phyloP scores from a whole-genome alignment of 2,329 filamentous ascomycete species.

The Penicillium sp. region DNA sequence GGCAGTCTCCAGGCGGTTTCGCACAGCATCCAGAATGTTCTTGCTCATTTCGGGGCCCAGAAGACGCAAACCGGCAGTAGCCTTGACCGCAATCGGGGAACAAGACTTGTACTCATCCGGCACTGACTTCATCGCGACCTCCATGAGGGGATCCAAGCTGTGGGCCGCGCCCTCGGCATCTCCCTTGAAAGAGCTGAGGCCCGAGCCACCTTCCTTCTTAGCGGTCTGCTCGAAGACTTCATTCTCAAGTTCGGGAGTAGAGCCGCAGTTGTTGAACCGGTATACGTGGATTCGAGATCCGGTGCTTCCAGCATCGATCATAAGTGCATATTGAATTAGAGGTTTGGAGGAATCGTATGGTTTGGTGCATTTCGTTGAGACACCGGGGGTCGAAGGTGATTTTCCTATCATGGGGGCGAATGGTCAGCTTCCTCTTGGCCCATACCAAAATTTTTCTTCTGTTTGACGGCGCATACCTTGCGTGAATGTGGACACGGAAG shows the following conservation, averaged over 20 bases:
- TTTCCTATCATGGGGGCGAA: conserved; percentile 17
- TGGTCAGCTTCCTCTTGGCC: conserved; percentile 9
- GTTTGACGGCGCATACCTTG: conserved; percentile 16
- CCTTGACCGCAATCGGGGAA: conserved; percentile 94
- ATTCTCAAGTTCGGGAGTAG: conserved; percentile 87
- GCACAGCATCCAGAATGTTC: conserved; percentile 79
- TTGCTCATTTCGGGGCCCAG: conserved; percentile 74
- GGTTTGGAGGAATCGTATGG: conserved; percentile 84
- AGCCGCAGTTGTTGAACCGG: conserved; percentile 97
- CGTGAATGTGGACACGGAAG: conserved; percentile 20
- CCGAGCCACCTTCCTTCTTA: conserved; percentile 70
- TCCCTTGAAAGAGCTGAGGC: conserved; percentile 76
- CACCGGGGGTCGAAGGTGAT: conserved; percentile 42
- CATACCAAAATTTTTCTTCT: not conserved
- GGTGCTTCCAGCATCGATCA: conserved; percentile 97
- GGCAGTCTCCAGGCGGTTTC: conserved; percentile 72
- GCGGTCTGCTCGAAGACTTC: conserved; percentile 93
- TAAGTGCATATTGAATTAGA: conserved; percentile 92
- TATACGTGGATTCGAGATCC: conserved; percentile 98
- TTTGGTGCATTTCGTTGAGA: conserved; percentile 68
- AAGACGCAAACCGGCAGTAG: conserved; percentile 86
- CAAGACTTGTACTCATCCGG: conserved; percentile 87
- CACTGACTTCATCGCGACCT: conserved; percentile 75
- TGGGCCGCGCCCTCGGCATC: conserved; percentile 83
- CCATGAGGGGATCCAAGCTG: conserved; percentile 81